Evolutionary conservation across 805 yeast genomes (phyloP).

Genomic region (Allodekkera sacchari): DNA sequence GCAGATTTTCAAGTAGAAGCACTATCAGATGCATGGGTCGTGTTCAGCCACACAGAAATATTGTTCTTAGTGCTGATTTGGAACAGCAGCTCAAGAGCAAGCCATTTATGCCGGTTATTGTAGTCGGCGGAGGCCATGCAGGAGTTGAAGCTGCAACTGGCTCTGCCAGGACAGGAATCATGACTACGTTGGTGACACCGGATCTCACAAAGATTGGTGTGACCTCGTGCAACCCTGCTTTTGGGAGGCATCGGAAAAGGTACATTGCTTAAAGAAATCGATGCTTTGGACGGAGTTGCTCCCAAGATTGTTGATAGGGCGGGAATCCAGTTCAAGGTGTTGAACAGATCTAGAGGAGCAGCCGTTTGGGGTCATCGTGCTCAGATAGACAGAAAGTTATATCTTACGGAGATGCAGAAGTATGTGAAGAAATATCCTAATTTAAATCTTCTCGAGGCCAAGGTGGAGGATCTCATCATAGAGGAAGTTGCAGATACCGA

Average conservation of each 20-base stretch:
- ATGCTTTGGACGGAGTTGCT: constrained; percentile 92
- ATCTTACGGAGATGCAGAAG: constrained; percentile 70
- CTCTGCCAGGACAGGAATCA: constrained; percentile 74
- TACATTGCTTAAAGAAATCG: constrained; percentile 83
- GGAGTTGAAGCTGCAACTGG: constrained; percentile 98
- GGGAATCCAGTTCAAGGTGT: constrained; percentile 83
- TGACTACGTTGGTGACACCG: constrained; percentile 73
- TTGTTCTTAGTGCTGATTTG: constrained; percentile 30
- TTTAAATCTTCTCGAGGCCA: constrained; percentile 56
- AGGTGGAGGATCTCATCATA: constrained; percentile 78
- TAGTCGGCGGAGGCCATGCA: constrained; percentile 98
- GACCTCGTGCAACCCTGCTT: constrained; percentile 91
- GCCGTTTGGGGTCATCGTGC: constrained; percentile 99
- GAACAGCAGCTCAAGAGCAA: constrained; percentile 21
- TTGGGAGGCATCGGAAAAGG: constrained; percentile 99
- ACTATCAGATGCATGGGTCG: no score
- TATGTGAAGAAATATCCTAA: constrained; percentile 49
- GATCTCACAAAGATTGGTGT: constrained; percentile 71
- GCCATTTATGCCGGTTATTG: constrained; percentile 56
- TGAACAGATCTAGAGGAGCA: constrained; percentile 83
- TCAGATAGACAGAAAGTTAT: constrained; percentile 83
- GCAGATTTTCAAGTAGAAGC: no score
- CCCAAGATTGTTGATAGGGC: constrained; percentile 83
- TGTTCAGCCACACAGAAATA: constrained; percentile 8
- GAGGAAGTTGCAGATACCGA: constrained; percentile 24